These are phyloP conservation scores for Dioscorea dumetorum DNA, from an alignment of 106 monocot species.

Conservation along the genomic window DNA sequence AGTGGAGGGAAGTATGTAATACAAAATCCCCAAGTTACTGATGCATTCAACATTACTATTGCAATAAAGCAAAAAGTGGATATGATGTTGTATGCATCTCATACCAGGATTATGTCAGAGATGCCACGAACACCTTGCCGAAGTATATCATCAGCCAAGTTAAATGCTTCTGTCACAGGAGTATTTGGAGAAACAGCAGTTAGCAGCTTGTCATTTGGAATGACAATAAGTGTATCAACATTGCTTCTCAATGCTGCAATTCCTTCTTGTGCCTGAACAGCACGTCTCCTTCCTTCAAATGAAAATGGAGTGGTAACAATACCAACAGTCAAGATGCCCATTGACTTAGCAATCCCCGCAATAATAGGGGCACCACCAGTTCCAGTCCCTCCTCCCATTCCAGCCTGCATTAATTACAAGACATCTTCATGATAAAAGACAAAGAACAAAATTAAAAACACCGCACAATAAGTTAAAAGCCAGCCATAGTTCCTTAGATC, in stretches of 20 bases:
- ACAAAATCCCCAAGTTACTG: too few relatives aligned
- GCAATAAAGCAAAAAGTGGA: too few relatives aligned
- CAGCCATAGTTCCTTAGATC: too few relatives aligned
- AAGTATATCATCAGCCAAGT: conserved; percentile 90
- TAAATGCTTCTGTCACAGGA: conserved; percentile 89
- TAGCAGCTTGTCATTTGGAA: conserved; percentile 90
- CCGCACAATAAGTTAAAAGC: too few relatives aligned
- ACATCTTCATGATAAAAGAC: too few relatives aligned
- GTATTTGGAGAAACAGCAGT: conserved; percentile 87
- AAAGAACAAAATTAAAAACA: too few relatives aligned
- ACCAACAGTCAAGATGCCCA: conserved; percentile 85
- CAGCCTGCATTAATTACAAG: conserved; percentile 34
- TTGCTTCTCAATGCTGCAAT: conserved; percentile 72
- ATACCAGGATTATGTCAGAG: conserved; percentile 85
- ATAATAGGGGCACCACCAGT: conserved; percentile 84
- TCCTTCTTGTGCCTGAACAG: conserved; percentile 89
- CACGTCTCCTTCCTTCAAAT: conserved; percentile 75
- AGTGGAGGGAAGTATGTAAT: too few relatives aligned
- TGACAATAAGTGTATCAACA: conserved; percentile 86
- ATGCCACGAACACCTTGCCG: conserved; percentile 91
- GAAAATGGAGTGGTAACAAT: conserved; percentile 88
- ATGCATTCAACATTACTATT: too few relatives aligned
- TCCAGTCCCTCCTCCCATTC: conserved; percentile 91
- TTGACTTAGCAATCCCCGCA: conserved; percentile 76
- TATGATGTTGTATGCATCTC: background rate